Conservation (phyloP, 768 basidiomycete species). For the Tylopilus balloui region DNA sequence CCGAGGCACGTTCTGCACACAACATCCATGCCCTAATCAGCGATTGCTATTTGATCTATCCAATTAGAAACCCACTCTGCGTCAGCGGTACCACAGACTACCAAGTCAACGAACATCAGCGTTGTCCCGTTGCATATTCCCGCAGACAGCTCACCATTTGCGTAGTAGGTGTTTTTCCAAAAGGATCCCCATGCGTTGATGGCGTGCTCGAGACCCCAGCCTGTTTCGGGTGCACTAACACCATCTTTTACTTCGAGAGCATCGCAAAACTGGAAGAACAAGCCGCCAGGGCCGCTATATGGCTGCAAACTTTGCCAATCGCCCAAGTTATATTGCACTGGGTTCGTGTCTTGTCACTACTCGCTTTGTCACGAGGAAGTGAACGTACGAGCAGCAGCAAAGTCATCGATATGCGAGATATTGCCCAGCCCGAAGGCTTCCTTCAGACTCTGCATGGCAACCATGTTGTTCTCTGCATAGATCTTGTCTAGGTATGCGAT, state of each 20-base stretch:
- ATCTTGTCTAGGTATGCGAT: conserved; percentile 58
- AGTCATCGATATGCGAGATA: conserved; percentile 62
- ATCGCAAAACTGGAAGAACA: conserved; percentile 40
- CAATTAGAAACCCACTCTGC: background rate
- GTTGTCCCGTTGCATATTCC: too few species aligned
- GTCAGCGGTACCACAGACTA: conserved; percentile 44
- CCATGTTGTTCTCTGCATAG: conserved; percentile 40
- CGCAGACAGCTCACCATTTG: conserved; percentile 39
- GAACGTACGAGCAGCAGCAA: conserved; percentile 49
- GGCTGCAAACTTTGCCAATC: conserved; percentile 67
- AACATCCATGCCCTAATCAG: conserved; percentile 37
- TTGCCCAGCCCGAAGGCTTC: conserved; percentile 52
- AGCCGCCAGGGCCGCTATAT: conserved; percentile 37
- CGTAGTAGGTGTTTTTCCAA: conserved; percentile 50
- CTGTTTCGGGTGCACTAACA: conserved; percentile 39
- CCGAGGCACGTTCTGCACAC: conserved; percentile 35
- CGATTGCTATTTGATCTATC: too few species aligned
- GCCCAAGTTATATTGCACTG: conserved; percentile 51
- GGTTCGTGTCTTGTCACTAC: conserved; percentile 23
- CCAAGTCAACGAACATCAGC: too few species aligned
- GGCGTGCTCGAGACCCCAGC: conserved; percentile 62
- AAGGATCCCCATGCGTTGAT: conserved; percentile 56
- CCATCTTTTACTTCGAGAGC: conserved; percentile 38
- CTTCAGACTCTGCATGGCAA: conserved; percentile 52
- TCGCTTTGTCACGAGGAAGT: too few species aligned